Evolutionary conservation across 371 early-diverging fungal genomes (phyloP), one percentile per base, ranked within the genome.

Genomic region (Rhizopus stolonifer): DNA sequence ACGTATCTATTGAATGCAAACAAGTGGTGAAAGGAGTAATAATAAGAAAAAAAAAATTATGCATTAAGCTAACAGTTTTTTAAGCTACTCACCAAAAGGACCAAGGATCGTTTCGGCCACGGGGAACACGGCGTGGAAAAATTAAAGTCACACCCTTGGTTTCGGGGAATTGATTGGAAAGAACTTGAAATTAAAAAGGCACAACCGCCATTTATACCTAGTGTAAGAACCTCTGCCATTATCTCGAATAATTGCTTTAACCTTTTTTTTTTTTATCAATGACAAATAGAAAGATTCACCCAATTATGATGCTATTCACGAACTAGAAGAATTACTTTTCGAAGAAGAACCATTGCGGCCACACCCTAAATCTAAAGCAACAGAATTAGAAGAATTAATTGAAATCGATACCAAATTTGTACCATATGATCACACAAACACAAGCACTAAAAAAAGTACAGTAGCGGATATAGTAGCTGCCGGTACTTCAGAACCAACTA

Each of bases 251-350:
- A 14, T n/a, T 36, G 36, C 36, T 36, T 36, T 36, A 36, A 1
- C 17, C 25, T 52, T 15, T 33, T 10, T 34, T 2, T 9, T 34
- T 21, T 25, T 39, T 14, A 22, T 4, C 61, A 65, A 48, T 61
- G 58, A 25, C 61, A 46, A 29, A 29, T 65, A 79, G 58, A 69
- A 70, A 23, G 77, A 88, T 36, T 62, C 75, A 59, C 72, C 84
- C 53, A 92, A 92, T 58, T 98, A 96, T 78, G 97, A 98, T 70
- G 92, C 93, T 15, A 89, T 93, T 11, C 90, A 47, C 63, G 97
- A 96, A 48, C 78, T 96, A 1, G 96, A 96, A 56, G 98, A 98
- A 58, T 69, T 95, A 29, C 65, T 95, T 33, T 70, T 94, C 48
- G 96, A 95, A 57, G 93, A 94, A 25, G 88, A 89, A 52, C 94